A percentile compares a stretch with the other conserved stretches of the same genome.
phyloP scores from a whole-genome alignment of 1,284 basidiomycete species.

The Farysia itapuensis region DNA sequence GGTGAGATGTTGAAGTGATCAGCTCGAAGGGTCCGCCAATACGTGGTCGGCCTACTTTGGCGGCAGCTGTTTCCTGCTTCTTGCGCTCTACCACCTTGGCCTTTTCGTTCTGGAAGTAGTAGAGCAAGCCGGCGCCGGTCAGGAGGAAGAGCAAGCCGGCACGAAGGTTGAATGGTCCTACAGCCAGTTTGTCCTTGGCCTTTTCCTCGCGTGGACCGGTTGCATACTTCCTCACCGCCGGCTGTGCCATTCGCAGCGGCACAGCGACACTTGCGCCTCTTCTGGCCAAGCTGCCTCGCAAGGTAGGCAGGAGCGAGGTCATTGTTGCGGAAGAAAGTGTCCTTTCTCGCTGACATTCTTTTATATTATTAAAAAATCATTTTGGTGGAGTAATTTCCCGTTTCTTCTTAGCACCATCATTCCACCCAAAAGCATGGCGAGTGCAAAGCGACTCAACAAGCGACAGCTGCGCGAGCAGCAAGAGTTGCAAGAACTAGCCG shows the following conservation, averaged over 20 bases:
- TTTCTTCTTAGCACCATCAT: no score
- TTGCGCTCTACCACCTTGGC: slow-evolving; percentile 35
- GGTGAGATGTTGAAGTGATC: slow-evolving; percentile 43
- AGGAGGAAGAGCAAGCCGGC: slow-evolving; percentile 79
- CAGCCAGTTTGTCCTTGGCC: slow-evolving; percentile 32
- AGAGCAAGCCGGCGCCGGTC: slow-evolving; percentile 78
- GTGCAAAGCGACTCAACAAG: slow-evolving; percentile 49
- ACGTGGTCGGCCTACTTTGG: slow-evolving; percentile 67
- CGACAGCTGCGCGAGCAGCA: slow-evolving; percentile 52
- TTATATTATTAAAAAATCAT: no score
- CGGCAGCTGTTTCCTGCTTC: slow-evolving; percentile 35
- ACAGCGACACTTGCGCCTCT: no score
- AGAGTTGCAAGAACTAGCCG: slow-evolving; percentile 46
- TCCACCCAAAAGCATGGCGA: no score
- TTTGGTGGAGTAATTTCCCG: no score
- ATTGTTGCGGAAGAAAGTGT: no score
- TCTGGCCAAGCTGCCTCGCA: no score
- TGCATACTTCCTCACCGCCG: no score
- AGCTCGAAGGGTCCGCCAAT: slow-evolving; percentile 83
- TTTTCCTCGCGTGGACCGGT: slow-evolving; percentile 21
- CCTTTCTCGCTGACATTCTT: no score
- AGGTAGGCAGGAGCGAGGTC: no score
- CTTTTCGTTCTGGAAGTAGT: slow-evolving; percentile 89
- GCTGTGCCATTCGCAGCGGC: no score
- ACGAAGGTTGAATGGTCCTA: slow-evolving; percentile 75